These are phyloP conservation scores for Emmonsia crescens DNA, from an alignment of 2,329 filamentous ascomycete genomes.

Conservation along the genomic window DNA sequence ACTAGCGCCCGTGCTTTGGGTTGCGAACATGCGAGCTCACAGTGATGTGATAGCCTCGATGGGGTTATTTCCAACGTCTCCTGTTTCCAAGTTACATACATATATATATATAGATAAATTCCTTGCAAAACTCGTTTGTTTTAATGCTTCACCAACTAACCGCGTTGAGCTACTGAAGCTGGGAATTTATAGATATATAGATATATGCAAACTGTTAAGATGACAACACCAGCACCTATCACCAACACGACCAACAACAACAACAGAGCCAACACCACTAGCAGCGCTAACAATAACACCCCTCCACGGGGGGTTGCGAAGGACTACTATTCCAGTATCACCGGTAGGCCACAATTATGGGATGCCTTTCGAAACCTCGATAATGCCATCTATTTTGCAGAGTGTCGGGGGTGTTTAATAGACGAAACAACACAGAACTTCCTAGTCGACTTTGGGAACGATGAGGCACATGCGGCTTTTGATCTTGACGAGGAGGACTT, in stretches of 20 bases:
- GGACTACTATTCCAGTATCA: conserved; percentile 25
- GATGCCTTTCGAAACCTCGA: conserved; percentile 30
- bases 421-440: conserved; percentile 29
- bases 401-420: conserved; percentile 21
- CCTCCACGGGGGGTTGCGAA: conserved; percentile 9
- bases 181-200: neutral
- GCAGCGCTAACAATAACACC: neutral
- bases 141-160: neutral
- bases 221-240: neutral
- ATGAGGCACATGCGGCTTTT: conserved; percentile 32
- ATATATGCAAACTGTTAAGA: neutral
- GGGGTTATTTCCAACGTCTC: neutral
- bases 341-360: conserved; percentile 12
- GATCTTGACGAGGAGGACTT: conserved; percentile 28
- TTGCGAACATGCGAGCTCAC: too few relatives aligned
- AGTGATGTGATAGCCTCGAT: neutral
- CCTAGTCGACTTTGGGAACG: conserved; percentile 34
- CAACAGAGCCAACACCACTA: neutral
- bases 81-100: neutral
- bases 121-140: too few relatives aligned
- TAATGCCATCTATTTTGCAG: conserved; percentile 21
- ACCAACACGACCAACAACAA: neutral
- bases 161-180: neutral
- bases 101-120: neutral
- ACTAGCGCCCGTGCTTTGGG: neutral